Evolutionary conservation across 176 grass and related monocot species (phyloP), one percentile per base, ranked within the genome.

Genomic region (Triticum aestivum): DNA sequence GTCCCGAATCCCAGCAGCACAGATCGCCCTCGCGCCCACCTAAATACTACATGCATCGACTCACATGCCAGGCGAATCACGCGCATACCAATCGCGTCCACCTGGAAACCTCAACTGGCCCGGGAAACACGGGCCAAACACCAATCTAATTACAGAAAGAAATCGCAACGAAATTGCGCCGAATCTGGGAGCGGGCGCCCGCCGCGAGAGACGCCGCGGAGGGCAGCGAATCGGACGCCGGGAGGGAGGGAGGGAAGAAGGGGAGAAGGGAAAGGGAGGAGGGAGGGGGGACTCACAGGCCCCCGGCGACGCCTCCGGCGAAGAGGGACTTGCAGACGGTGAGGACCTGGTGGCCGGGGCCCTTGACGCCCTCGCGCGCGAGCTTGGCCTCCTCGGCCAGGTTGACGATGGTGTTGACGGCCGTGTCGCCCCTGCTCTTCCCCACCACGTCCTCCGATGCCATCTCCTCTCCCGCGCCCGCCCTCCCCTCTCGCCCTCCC

Each of bases 381-480:
- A 96, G 90, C 97, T 98, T 98, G 38, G 92, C 97, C 87, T 98
- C 97, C 94, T 98, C 97, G 11, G 96, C 94, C 69, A 98, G 88
- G 88, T 91, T 93, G 39, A 98, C 97, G 94, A 96, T 96, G 69
- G 89, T 98, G 82, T 83, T 96, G 17, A 98, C 97, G 21, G 97
- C 97, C 5, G 97, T 93, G 82, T 96, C 97, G 51, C 97, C 83
- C 78, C 90, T 98, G 89, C 92, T 96, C 90, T 96, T 96, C 73
- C 90, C 93, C 86, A 95, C 93, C 77, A 98, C 97, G 91, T 98
- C 97, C 97, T 98, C 92, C 76, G 97, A 98, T 38, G 94, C 97
- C 97, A 98, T 98, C 71, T 65, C 83, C 61, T 18, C 15, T 41
- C 32, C 24, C 42, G 21, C 2, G 58, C 0, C 44, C 44, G 44